These are phyloP conservation scores for Penicillium capsulatum DNA, from an alignment of 2,329 filamentous ascomycete species.

Conservation along the genomic window DNA sequence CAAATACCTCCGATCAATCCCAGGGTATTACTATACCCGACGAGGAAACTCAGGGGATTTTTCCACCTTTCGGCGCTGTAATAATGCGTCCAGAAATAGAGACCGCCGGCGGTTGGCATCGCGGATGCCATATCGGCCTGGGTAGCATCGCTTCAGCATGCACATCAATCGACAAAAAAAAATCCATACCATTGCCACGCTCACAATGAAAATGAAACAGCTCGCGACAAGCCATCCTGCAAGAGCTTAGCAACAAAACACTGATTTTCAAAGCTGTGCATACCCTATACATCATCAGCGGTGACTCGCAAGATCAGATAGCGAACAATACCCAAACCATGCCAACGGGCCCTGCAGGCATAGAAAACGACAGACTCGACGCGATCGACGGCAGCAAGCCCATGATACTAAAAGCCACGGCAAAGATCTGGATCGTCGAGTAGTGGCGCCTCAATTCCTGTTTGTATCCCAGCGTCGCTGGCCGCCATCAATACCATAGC, in stretches of 20 bases:
- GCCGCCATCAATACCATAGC: too few species aligned
- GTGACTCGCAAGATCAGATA: too few species aligned
- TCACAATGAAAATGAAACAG: conserved; percentile 45
- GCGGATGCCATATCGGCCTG: conserved; percentile 51
- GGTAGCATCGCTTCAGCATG: conserved; percentile 16
- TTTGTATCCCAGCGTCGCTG: conserved; percentile 54
- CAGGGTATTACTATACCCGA: conserved; percentile 60
- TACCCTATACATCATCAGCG: too few species aligned
- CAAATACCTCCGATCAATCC: conserved; percentile 59
- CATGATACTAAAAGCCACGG: conserved; percentile 59
- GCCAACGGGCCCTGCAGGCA: conserved; percentile 57
- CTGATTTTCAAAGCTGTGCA: too few species aligned
- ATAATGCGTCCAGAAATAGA: conserved; percentile 60
- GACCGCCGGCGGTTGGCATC: conserved; percentile 57
- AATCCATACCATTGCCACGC: conserved; percentile 57
- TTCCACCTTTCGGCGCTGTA: conserved; percentile 53
- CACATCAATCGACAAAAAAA: conserved; percentile 15
- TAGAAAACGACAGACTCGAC: conserved; percentile 55
- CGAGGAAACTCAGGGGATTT: conserved; percentile 56
- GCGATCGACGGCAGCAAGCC: conserved; percentile 59
- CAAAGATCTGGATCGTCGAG: conserved; percentile 59
- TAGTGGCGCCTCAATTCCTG: conserved; percentile 62
- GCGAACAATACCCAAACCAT: conserved; percentile 63
- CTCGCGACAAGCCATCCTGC: conserved; percentile 14
- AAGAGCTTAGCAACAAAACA: too few species aligned